These are phyloP conservation scores for Mallotus repandus DNA, from an alignment of 441 rosid species.

Conservation along the genomic window DNA sequence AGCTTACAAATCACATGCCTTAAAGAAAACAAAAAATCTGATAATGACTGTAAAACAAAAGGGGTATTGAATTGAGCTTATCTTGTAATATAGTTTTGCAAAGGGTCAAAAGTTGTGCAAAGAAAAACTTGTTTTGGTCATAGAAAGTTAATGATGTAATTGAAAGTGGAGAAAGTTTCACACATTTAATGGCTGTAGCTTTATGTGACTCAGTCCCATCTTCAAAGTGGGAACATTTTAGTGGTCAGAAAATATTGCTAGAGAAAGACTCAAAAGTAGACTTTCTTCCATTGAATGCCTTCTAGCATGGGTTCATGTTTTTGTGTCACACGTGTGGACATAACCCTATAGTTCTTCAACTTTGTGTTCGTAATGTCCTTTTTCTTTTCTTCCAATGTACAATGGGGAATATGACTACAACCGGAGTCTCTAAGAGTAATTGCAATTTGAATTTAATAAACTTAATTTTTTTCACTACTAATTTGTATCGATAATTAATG, in stretches of 20 bases:
- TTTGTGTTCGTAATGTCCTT: too few relatives aligned
- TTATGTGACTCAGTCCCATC: constrained; percentile 1
- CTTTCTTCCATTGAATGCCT: neutral
- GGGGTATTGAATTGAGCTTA: neutral
- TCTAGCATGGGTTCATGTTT: neutral
- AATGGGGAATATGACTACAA: too few relatives aligned
- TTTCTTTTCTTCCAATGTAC: too few relatives aligned
- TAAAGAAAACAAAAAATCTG: neutral
- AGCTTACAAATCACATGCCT: neutral
- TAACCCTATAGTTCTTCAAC: too few relatives aligned
- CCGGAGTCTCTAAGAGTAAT: too few relatives aligned
- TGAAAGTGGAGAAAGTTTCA: neutral
- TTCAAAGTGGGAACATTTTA: constrained; percentile 3
- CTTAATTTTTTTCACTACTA: too few relatives aligned
- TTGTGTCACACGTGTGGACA: neutral
- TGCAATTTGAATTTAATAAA: too few relatives aligned
- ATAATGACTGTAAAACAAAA: neutral
- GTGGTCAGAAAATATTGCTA: neutral
- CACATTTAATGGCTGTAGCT: constrained; percentile 2
- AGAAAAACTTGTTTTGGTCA: neutral
- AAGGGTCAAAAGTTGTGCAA: neutral
- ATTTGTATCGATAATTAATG: too few relatives aligned
- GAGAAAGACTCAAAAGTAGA: neutral
- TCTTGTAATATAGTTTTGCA: neutral
- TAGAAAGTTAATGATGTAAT: neutral